Percentiles rank a stretch among this genome's conserved stretches.
phyloP scores from a whole-genome alignment of 2,329 filamentous ascomycete genomes.

The Cyphellophora europaea region DNA sequence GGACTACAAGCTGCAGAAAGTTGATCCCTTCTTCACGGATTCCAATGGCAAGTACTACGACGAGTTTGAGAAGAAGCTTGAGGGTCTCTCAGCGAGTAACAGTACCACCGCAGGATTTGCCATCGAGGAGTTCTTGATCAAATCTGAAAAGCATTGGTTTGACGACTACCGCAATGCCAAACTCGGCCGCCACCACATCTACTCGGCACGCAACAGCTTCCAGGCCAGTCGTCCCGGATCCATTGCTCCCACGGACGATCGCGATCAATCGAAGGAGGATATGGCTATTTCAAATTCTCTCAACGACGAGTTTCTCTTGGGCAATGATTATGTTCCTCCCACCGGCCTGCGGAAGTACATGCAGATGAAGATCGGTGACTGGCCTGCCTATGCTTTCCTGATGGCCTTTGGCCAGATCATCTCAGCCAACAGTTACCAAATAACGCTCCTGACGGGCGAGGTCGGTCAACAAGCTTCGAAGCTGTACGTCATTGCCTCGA shows the following conservation, averaged over 20 bases:
- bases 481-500: slow-evolving; percentile 51
- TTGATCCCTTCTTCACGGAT: slow-evolving; percentile 60
- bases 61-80: slow-evolving; percentile 49
- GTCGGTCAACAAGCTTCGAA: slow-evolving; percentile 49
- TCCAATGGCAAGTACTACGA: slow-evolving; percentile 52
- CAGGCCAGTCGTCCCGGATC: slow-evolving; percentile 20
- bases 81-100: slow-evolving; percentile 45
- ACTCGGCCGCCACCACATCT: slow-evolving; percentile 40
- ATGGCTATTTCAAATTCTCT: slow-evolving; percentile 23
- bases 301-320: slow-evolving; percentile 45
- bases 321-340: slow-evolving; percentile 47
- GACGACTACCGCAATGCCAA: slow-evolving; percentile 48
- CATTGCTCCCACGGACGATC: slow-evolving; percentile 27
- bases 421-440: slow-evolving; percentile 58
- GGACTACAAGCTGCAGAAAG: slow-evolving; percentile 54
- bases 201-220: slow-evolving; percentile 26
- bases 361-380: slow-evolving; percentile 50
- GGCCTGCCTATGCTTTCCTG: slow-evolving; percentile 54
- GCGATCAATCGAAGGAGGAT: slow-evolving; percentile 18
- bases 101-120: slow-evolving; percentile 38
- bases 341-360: slow-evolving; percentile 47
- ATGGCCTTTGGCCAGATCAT: slow-evolving; percentile 55
- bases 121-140: slow-evolving; percentile 56
- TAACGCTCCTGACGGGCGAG: slow-evolving; percentile 57
- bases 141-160: slow-evolving; percentile 61